Percentiles rank a stretch among this genome's conserved stretches.
Conservation (phyloP, 2,329 filamentous ascomycete genomes). For the Aspergillus costaricaensis region DNA sequence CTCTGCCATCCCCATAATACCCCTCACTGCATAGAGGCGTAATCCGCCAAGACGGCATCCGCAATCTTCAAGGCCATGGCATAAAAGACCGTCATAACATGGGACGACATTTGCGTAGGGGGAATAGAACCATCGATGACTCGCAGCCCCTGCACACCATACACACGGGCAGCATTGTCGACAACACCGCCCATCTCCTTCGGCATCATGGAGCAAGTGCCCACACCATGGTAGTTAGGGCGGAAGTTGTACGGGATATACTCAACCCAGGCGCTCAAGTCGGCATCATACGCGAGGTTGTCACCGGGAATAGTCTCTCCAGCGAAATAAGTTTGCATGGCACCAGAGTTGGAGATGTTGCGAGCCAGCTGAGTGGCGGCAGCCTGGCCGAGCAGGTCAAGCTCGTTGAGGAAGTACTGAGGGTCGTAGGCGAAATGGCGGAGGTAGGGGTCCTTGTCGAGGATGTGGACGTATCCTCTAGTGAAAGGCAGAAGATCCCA, state of each 20-base stretch:
- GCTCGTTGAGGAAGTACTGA: slow-evolving; percentile 30
- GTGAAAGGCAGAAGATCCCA: slow-evolving; percentile 36
- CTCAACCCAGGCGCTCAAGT: slow-evolving; percentile 24
- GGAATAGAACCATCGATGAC: slow-evolving; percentile 42
- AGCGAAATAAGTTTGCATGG: slow-evolving; percentile 23
- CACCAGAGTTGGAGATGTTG: slow-evolving; percentile 20
- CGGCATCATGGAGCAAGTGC: slow-evolving; percentile 38
- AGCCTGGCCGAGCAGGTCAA: slow-evolving; percentile 31
- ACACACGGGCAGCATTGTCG: slow-evolving; percentile 30
- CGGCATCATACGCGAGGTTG: slow-evolving; percentile 19
- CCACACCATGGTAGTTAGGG: slow-evolving; percentile 33
- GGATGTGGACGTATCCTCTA: slow-evolving; percentile 27
- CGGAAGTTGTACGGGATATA: slow-evolving; percentile 31
- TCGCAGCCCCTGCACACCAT: slow-evolving; percentile 35
- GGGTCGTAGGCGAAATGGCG: slow-evolving; percentile 26
- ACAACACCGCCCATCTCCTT: slow-evolving; percentile 37
- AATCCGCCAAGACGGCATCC: slow-evolving; percentile 16
- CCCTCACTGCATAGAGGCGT: neutral
- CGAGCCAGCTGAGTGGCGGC: slow-evolving; percentile 31
- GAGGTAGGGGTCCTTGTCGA: slow-evolving; percentile 30
- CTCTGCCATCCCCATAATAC: no score
- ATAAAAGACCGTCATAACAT: slow-evolving; percentile 36
- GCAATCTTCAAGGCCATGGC: slow-evolving; percentile 32
- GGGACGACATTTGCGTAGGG: slow-evolving; percentile 35
- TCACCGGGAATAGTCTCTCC: slow-evolving; percentile 21